Evolutionary conservation across 164 flowering plant genomes (phyloP).

Genomic region (Aristolochia contorta): DNA sequence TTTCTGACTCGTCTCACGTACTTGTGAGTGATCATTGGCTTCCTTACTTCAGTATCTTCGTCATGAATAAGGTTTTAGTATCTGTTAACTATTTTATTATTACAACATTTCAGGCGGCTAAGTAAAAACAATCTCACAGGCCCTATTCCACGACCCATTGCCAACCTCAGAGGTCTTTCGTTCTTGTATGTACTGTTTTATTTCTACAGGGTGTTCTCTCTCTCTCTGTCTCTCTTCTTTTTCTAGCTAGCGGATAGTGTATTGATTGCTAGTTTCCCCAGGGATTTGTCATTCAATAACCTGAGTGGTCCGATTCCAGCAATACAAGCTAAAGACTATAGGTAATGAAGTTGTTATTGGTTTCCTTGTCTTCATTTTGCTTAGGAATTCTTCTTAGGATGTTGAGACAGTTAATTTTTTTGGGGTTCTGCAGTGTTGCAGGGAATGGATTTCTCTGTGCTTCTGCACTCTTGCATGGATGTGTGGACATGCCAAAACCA

Average conservation of each 20-base stretch:
- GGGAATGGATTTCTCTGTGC: slow-evolving; percentile 76
- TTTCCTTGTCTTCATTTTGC: neutral
- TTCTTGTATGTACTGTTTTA: slow-evolving; percentile 66
- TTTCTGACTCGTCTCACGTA: slow-evolving; percentile 55
- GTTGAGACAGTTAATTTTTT: neutral
- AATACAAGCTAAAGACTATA: slow-evolving; percentile 78
- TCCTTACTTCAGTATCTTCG: neutral
- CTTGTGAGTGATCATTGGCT: slow-evolving; percentile 45
- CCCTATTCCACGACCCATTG: slow-evolving; percentile 59
- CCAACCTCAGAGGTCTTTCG: slow-evolving; percentile 71
- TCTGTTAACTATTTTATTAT: slow-evolving; percentile 3
- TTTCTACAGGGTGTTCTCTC: slow-evolving; percentile 1
- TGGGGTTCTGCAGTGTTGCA: slow-evolving; percentile 42
- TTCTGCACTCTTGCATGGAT: slow-evolving; percentile 37
- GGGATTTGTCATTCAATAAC: slow-evolving; percentile 92
- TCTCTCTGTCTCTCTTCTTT: too few relatives aligned
- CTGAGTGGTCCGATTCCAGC: slow-evolving; percentile 76
- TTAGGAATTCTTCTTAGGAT: too few relatives aligned
- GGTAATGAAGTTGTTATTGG: slow-evolving; percentile 35
- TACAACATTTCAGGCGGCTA: slow-evolving; percentile 60
- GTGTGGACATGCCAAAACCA: slow-evolving; percentile 36
- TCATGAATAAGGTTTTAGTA: neutral
- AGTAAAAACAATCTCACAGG: slow-evolving; percentile 70
- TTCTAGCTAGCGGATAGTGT: neutral
- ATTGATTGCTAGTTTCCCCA: slow-evolving; percentile 15